Base-by-base conservation (phyloP, 2,329 filamentous ascomycete species). In the Aspergillus carbonarius region DNA sequence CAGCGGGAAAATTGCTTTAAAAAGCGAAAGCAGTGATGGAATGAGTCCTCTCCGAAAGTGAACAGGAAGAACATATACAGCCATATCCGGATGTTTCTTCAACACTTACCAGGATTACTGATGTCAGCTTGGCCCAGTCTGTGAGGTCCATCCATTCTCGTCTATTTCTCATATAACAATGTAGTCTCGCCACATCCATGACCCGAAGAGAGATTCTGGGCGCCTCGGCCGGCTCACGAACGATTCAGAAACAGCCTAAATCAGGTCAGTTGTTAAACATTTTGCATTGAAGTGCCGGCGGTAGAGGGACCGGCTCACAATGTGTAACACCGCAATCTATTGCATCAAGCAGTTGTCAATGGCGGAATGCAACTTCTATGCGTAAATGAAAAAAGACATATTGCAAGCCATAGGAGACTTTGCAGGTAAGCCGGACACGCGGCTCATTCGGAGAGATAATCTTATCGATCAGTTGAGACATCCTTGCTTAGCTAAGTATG, bases 401-500 rank as follows among this genome's bases (percentile, higher is more conserved):
- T 32, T 48, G 15, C 25, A 48, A n/a, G 15, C 9, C 10, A 3
- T 12, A 30, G 44, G 44, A 48, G 35, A 47, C 39, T 55, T 40
- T 39, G 34, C 17, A 27, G 20, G 35, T 57, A 42, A 48, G 30
- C 49, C 57, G 62, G 63, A 63, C 62, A 67, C 61, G 58, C 53
- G 57, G 58, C 58, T 54, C 47, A 25, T 54, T 46, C 15, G 15
- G 20, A 27, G 35, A 56, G 35, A 54, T 63, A 60, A 67, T 66
- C 63, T 67, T 66, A 69, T 69, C 62, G 49, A 64, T 64, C 62
- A 58, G 18, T 30, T 12, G n/a, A 49, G 27, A 34, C 13, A 23
- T 54, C 50, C 48, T 27, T 12, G 17, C 30, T 34, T 32, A 49
- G 35, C 25, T 32, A 48, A 10, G 20, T 20, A 42, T 3, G 8